phyloP scores from a whole-genome alignment of 1,284 basidiomycete species.

The Puccinia horiana region DNA sequence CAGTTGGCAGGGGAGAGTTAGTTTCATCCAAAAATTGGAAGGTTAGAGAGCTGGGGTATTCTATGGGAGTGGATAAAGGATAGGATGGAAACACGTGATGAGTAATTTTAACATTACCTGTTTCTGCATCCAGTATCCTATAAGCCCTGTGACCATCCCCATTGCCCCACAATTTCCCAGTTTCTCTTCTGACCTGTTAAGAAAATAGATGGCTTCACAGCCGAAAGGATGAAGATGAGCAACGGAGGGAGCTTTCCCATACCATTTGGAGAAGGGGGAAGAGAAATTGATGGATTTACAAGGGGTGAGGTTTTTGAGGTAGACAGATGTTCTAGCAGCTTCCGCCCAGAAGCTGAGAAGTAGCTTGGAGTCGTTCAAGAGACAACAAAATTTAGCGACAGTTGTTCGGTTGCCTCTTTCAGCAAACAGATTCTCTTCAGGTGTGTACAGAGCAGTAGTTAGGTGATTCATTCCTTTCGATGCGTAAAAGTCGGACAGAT shows the following conservation, averaged over 20 bases:
- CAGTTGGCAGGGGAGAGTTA: background rate
- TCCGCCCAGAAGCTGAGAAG: background rate
- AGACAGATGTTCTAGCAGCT: background rate
- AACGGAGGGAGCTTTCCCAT: background rate
- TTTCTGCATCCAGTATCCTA: constrained; percentile 3
- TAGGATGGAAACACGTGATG: constrained; percentile 6
- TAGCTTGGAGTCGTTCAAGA: background rate
- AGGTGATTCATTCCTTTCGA: background rate
- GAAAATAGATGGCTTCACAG: constrained; percentile 1
- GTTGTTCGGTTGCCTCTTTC: background rate
- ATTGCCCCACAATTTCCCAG: background rate
- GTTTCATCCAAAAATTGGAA: background rate
- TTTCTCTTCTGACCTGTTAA: constrained; percentile 11
- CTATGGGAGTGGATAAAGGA: background rate
- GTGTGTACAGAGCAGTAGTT: constrained; percentile 18
- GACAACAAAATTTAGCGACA: background rate
- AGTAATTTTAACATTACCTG: constrained; percentile 16
- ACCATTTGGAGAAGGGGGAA: background rate
- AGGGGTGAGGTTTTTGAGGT: background rate
- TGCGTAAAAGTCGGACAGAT: background rate
- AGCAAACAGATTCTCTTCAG: background rate
- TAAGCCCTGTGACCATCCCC: background rate
- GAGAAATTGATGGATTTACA: constrained; percentile 16
- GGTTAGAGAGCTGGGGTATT: too few species aligned
- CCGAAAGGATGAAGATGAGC: too few species aligned